These are phyloP conservation scores for Basidiobolus meristosporus DNA, from an alignment of 371 early-diverging fungal species.

Conservation along the genomic window DNA sequence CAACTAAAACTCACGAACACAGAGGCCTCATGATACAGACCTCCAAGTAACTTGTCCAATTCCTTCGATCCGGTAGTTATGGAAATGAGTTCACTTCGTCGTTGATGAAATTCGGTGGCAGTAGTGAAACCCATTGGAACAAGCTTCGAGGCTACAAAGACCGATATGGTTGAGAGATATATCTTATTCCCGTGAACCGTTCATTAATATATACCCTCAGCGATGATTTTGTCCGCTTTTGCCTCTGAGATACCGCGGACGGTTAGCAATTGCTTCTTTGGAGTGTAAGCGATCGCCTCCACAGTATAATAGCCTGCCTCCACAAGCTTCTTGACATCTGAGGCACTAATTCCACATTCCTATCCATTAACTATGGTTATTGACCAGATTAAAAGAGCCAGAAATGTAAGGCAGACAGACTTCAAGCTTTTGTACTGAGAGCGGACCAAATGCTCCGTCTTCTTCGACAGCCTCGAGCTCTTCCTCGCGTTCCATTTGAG, in stretches of 20 bases:
- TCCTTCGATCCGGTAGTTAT: slow-evolving; percentile 94
- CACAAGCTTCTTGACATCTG: slow-evolving; percentile 72
- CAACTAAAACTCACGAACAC: neutral
- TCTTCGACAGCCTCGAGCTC: too few relatives aligned
- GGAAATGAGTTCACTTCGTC: slow-evolving; percentile 68
- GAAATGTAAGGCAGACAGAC: too few relatives aligned
- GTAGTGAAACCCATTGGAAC: slow-evolving; percentile 97
- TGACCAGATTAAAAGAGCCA: neutral
- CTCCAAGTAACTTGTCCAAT: slow-evolving; percentile 88
- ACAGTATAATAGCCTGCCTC: slow-evolving; percentile 93
- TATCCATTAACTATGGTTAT: slow-evolving; percentile 7
- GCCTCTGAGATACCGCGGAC: slow-evolving; percentile 98
- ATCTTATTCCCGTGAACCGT: neutral
- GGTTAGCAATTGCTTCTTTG: slow-evolving; percentile 73
- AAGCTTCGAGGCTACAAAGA: slow-evolving; percentile 57
- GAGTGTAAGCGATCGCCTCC: slow-evolving; percentile 92
- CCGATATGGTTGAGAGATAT: neutral
- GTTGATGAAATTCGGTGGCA: slow-evolving; percentile 85
- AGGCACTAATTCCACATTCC: slow-evolving; percentile 64
- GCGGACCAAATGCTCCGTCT: too few relatives aligned
- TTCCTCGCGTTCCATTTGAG: too few relatives aligned
- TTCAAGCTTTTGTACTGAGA: too few relatives aligned
- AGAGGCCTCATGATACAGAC: slow-evolving; percentile 11
- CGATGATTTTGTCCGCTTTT: slow-evolving; percentile 94
- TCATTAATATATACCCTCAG: slow-evolving; percentile 47